Percentiles rank a stretch among this genome's conserved stretches.
Evolutionary conservation across 495 filamentous ascomycete genomes (phyloP).

Genomic region (Xylaria telfairii): DNA sequence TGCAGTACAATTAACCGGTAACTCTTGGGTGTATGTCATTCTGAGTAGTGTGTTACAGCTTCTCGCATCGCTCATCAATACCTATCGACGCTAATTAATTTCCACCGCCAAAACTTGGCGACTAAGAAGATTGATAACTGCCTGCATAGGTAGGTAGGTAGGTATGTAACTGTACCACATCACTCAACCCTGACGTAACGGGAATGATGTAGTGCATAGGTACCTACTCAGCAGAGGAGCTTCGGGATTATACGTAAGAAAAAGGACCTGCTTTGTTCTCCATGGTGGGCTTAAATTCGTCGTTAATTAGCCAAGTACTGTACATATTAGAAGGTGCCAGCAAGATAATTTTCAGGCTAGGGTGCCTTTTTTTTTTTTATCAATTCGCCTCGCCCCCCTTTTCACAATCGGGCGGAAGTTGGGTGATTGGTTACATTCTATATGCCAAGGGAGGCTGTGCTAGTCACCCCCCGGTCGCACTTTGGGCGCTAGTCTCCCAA

Average conservation of each 20-base stretch:
- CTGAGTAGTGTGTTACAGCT: background rate
- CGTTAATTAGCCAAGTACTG: constrained; percentile 1
- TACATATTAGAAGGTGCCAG: background rate
- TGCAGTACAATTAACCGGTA: background rate
- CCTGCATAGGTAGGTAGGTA: no score
- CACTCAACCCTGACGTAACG: background rate
- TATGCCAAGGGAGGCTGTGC: constrained; percentile 29
- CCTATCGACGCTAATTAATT: background rate
- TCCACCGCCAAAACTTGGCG: background rate
- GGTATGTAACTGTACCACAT: background rate
- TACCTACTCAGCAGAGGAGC: background rate
- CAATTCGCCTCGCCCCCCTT: constrained; percentile 4
- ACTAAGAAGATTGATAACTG: background rate
- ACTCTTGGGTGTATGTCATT: background rate
- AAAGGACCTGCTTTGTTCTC: background rate
- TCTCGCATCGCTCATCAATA: background rate
- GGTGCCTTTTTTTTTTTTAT: background rate
- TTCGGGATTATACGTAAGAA: background rate
- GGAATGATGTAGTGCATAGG: constrained; percentile 11
- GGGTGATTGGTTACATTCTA: constrained; percentile 10
- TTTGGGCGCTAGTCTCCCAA: background rate
- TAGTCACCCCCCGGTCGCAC: background rate
- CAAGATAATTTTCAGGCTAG: background rate
- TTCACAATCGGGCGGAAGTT: constrained; percentile 4
- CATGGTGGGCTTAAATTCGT: background rate